Evolutionary conservation across 371 early-diverging fungal species (phyloP), one percentile per base, ranked within the genome.

Genomic region (Rhizomucor miehei): DNA sequence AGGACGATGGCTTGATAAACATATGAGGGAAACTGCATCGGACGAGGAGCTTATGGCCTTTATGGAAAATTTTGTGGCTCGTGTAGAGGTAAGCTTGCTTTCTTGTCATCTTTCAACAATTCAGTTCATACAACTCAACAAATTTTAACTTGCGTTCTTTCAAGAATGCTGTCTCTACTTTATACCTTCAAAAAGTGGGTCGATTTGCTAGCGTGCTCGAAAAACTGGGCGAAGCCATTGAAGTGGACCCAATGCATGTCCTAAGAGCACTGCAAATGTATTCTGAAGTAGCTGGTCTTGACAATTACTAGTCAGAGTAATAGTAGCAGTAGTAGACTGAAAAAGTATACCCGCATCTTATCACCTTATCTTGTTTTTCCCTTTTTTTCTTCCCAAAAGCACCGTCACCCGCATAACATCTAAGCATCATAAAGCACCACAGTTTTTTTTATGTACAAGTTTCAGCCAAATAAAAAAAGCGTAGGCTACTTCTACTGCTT

Each of bases 11-110:
- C 41, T 62, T 13, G 62, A 62, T 43, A 37, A 37, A 11, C 56
- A 62, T 20, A 60, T 54, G 17, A 60, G 48, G 23, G 40, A 41
- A 49, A 69, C 77, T 51, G 79, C 80, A 10, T 70, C 77, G 12
- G 85, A 85, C 60, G 77, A 77, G 34, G 85, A 85, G 35, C 65
- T 87, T 8, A 44, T 79, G 37, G 47, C 64, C 10, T 65, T 87
- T 37, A 77, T 81, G 51, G 85, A 85, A 52, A 80, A 80, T 50
- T 77, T 80, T 52, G 73, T 87, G 21, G 69, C 79, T 2, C 68
- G 85, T 41, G 77, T 85, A 38, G 87, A 87, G 72, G 76, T 75
- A 68, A 69, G 20, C 13, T 46, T n/a, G n/a, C n/a, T n/a, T n/a
- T 10, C 21, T 48, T 17, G 24, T 6, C n/a, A 38, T 10, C 14